Conservation (phyloP, 1,284 basidiomycete genomes). For the Ustilago sp. region DNA sequence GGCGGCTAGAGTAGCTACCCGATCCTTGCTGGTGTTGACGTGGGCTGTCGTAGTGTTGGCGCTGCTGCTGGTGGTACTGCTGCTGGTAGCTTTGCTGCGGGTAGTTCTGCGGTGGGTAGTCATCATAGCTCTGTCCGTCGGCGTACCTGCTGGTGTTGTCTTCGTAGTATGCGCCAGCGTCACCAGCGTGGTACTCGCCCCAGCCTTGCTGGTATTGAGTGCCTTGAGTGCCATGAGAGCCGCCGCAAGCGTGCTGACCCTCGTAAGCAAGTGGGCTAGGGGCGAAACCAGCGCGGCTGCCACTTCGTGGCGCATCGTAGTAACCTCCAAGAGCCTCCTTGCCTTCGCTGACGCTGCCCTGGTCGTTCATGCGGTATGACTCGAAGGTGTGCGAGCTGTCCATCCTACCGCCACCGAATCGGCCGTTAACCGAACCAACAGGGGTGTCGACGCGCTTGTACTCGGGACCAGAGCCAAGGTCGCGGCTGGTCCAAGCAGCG, state of each 20-base stretch:
- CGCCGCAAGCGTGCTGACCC: slow-evolving; percentile 23
- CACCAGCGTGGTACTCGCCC: slow-evolving; percentile 62
- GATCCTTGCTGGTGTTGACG: slow-evolving; percentile 18
- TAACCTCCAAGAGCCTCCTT: slow-evolving; percentile 54
- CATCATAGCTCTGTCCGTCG: slow-evolving; percentile 39
- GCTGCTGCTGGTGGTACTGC: slow-evolving; percentile 26
- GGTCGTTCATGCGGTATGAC: slow-evolving; percentile 62
- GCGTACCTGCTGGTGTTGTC: slow-evolving; percentile 52
- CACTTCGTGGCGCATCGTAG: slow-evolving; percentile 54
- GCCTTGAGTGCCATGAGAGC: slow-evolving; percentile 19
- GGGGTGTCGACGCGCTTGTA: slow-evolving; percentile 67
- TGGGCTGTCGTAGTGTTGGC: slow-evolving; percentile 40
- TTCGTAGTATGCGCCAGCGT: slow-evolving; percentile 61
- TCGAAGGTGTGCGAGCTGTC: slow-evolving; percentile 58
- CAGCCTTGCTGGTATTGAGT: slow-evolving; percentile 55
- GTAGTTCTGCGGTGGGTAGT: slow-evolving; percentile 30
- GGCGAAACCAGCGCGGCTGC: slow-evolving; percentile 40
- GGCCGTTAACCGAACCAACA: slow-evolving; percentile 45
- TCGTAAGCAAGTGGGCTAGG: slow-evolving; percentile 48
- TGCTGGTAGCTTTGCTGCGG: slow-evolving; percentile 29
- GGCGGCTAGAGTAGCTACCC: slow-evolving; percentile 26
- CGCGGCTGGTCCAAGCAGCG: slow-evolving; percentile 47
- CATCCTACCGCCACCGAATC: slow-evolving; percentile 34
- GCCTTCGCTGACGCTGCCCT: slow-evolving; percentile 42
- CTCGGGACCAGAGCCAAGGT: slow-evolving; percentile 51